Percentiles rank a stretch among this genome's conserved stretches.
These are phyloP conservation scores for Sclerotiophoma versabilis DNA, from an alignment of 2,329 filamentous ascomycete species.

Conservation along the genomic window DNA sequence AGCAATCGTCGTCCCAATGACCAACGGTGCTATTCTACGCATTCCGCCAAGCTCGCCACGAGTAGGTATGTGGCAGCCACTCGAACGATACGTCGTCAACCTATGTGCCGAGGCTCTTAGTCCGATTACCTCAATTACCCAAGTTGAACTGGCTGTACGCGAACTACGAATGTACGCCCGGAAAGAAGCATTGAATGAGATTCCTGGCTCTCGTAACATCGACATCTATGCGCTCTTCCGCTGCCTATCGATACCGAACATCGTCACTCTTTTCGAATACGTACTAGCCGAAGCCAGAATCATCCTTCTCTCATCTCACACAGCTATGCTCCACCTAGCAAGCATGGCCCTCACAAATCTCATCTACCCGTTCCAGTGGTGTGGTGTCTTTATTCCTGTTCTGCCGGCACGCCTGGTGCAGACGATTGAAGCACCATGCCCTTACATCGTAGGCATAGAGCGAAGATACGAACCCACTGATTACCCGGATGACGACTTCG, in stretches of 20 bases:
- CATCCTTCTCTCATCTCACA: slow-evolving; percentile 94
- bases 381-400: slow-evolving; percentile 91
- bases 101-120: slow-evolving; percentile 94
- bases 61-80: slow-evolving; percentile 91
- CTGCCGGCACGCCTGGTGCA: slow-evolving; percentile 87
- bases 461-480: slow-evolving; percentile 85
- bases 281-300: slow-evolving; percentile 92
- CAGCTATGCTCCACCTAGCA: slow-evolving; percentile 92
- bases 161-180: slow-evolving; percentile 91
- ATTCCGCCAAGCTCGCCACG: slow-evolving; percentile 88
- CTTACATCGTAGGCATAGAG: slow-evolving; percentile 96
- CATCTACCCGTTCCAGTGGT: slow-evolving; percentile 90
- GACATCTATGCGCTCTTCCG: slow-evolving; percentile 94
- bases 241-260: slow-evolving; percentile 87
- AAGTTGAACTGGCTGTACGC: slow-evolving; percentile 88
- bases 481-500: slow-evolving; percentile 93
- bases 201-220: slow-evolving; percentile 88
- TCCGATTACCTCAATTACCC: slow-evolving; percentile 90
- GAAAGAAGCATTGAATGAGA: slow-evolving; percentile 90
- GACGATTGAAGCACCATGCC: slow-evolving; percentile 91
- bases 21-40: slow-evolving; percentile 79
- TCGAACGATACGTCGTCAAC: slow-evolving; percentile 97
- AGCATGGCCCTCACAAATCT: slow-evolving; percentile 86
- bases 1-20: slow-evolving; percentile 94
- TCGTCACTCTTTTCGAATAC: slow-evolving; percentile 92